Evolutionary conservation across 2,329 filamentous ascomycete genomes (phyloP).

Genomic region (Ilyonectria destructans): DNA sequence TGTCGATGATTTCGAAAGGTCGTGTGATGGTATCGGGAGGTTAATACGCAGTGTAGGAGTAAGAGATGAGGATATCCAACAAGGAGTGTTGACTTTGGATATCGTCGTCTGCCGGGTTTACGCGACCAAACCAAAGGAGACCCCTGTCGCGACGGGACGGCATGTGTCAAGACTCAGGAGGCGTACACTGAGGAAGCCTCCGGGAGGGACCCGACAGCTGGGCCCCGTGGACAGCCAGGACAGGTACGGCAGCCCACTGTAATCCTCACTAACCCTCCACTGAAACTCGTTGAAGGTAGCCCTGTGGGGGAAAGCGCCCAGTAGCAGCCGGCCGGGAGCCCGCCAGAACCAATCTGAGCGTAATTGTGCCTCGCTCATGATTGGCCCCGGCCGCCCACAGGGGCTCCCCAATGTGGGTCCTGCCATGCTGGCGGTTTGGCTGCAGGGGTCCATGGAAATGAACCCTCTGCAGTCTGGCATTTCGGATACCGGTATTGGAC

Average conservation of each 20-base stretch:
- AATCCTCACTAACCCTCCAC: conserved; percentile 15
- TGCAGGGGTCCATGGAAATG: conserved; percentile 40
- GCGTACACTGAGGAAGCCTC: conserved; percentile 30
- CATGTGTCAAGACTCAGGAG: conserved; percentile 52
- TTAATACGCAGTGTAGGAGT: conserved; percentile 36
- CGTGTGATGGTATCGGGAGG: conserved; percentile 34
- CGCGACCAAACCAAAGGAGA: conserved; percentile 48
- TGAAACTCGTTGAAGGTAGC: conserved; percentile 31
- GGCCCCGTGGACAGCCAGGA: conserved; percentile 13
- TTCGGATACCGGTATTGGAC: conserved; percentile 16
- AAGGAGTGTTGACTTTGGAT: conserved; percentile 50
- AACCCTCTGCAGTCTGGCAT: conserved; percentile 29
- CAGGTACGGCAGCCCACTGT: conserved; percentile 25
- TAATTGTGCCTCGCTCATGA: conserved; percentile 15
- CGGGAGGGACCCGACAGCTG: conserved; percentile 23
- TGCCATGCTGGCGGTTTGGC: conserved; percentile 42
- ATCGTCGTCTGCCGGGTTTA: conserved; percentile 45
- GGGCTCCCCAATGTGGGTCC: conserved; percentile 36
- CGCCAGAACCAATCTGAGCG: conserved; percentile 28
- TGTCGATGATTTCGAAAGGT: conserved; percentile 28
- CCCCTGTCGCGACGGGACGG: conserved; percentile 53
- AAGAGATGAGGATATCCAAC: conserved; percentile 45
- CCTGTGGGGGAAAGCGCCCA: conserved; percentile 25
- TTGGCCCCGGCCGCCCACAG: conserved; percentile 36
- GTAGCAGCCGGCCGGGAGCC: conserved; percentile 9